phyloP scores from a whole-genome alignment of 2,329 filamentous ascomycete species.

The Monosporascus sp. region DNA sequence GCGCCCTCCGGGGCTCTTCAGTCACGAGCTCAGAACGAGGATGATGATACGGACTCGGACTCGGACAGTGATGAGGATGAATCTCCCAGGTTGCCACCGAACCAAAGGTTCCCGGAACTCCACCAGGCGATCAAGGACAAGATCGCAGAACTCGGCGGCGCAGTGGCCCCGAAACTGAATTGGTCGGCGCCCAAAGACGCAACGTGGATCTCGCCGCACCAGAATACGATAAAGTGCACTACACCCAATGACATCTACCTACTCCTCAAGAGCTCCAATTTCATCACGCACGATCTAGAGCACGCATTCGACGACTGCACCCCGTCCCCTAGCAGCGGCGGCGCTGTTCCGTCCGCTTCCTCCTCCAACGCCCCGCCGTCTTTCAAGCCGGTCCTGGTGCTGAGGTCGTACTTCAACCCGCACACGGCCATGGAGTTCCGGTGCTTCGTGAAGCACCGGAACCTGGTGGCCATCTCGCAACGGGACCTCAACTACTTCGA shows the following conservation, averaged over 20 bases:
- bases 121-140: slow-evolving; percentile 72
- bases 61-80: slow-evolving; percentile 43
- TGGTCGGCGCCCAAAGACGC: slow-evolving; percentile 98
- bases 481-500: slow-evolving; percentile 86
- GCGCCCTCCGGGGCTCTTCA: slow-evolving; percentile 30
- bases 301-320: slow-evolving; percentile 82
- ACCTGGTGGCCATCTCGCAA: slow-evolving; percentile 78
- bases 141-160: slow-evolving; percentile 77
- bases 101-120: slow-evolving; percentile 61
- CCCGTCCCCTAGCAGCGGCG: slow-evolving; percentile 9
- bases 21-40: slow-evolving; percentile 23
- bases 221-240: slow-evolving; percentile 88
- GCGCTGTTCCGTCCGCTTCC: slow-evolving; percentile 28
- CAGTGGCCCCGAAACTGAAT: slow-evolving; percentile 88
- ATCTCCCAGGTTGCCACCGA: slow-evolving; percentile 38
- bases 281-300: slow-evolving; percentile 88
- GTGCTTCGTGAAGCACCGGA: slow-evolving; percentile 83
- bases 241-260: slow-evolving; percentile 89
- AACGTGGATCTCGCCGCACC: slow-evolving; percentile 77
- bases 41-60: slow-evolving; percentile 35
- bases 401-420: slow-evolving; percentile 82
- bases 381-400: slow-evolving; percentile 74
- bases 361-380: slow-evolving; percentile 38
- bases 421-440: slow-evolving; percentile 92
- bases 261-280: slow-evolving; percentile 89